Evolutionary conservation across 2,329 filamentous ascomycete genomes (phyloP).

Genomic region (Diplodia seriata): DNA sequence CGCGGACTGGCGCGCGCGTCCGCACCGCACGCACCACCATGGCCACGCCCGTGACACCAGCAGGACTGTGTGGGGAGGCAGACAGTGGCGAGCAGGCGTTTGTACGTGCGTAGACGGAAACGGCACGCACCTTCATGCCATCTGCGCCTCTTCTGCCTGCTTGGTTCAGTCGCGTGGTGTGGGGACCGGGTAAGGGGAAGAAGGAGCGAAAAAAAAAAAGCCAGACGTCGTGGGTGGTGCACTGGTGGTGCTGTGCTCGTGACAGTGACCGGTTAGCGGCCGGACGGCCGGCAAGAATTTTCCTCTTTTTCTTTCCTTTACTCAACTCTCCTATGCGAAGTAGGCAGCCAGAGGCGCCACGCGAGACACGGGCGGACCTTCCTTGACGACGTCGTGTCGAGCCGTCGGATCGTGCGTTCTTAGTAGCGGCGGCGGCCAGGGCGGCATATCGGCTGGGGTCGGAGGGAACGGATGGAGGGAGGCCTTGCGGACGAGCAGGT

Average conservation of each 20-base stretch:
- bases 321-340: background rate
- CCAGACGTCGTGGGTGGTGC: constrained; percentile 11
- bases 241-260: constrained; percentile 13
- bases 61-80: constrained; percentile 24
- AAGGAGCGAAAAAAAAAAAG: background rate
- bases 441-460: constrained; percentile 5
- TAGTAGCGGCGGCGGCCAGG: background rate
- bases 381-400: constrained; percentile 12
- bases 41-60: constrained; percentile 18
- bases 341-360: constrained; percentile 6
- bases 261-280: constrained; percentile 7
- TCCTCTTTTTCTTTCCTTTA: background rate
- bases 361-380: background rate
- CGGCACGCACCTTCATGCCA: constrained; percentile 7
- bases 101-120: constrained; percentile 23
- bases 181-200: constrained; percentile 8
- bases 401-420: background rate
- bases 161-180: background rate
- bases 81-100: constrained; percentile 1
- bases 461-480: constrained; percentile 9
- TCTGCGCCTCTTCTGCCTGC: constrained; percentile 4
- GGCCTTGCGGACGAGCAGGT: constrained; percentile 1
- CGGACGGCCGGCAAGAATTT: constrained; percentile 14
- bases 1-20: constrained; percentile 19
- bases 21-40: background rate